A percentile compares a stretch with the other conserved stretches of the same genome.
phyloP scores from a whole-genome alignment of 176 grass and related monocot genomes.

The Oryza officinalis region DNA sequence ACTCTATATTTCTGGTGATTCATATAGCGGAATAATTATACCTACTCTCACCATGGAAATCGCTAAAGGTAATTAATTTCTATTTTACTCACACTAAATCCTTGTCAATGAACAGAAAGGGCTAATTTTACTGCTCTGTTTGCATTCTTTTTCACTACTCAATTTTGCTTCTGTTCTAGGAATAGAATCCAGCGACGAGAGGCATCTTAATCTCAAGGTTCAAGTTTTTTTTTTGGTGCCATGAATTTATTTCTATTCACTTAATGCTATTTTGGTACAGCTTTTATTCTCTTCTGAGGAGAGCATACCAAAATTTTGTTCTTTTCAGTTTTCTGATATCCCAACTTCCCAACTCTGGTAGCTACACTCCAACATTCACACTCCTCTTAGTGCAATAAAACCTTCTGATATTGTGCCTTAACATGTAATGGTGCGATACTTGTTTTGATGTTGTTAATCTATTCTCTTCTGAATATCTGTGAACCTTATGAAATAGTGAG shows the following conservation, averaged over 20 bases:
- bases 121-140: not conserved
- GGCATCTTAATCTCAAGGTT: constrained; percentile 31
- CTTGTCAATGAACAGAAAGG: not conserved
- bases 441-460: not conserved
- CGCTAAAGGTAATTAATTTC: constrained; percentile 34
- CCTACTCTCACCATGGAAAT: constrained; percentile 53
- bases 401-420: not conserved
- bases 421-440: not conserved
- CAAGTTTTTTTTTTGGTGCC: not conserved
- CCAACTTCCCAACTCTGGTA: not conserved
- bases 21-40: constrained; percentile 62
- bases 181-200: constrained; percentile 6
- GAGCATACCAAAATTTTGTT: not conserved
- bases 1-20: constrained; percentile 71
- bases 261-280: not conserved
- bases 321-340: not conserved
- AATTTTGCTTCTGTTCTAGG: not conserved
- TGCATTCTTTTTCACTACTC: not conserved
- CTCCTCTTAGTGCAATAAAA: not conserved
- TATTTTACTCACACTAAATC: not conserved
- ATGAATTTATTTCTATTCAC: not conserved
- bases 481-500: not conserved
- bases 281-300: not conserved
- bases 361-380: not conserved
- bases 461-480: not conserved